Base-by-base conservation (phyloP, 805 yeast species). In the Candida suzukii region DNA sequence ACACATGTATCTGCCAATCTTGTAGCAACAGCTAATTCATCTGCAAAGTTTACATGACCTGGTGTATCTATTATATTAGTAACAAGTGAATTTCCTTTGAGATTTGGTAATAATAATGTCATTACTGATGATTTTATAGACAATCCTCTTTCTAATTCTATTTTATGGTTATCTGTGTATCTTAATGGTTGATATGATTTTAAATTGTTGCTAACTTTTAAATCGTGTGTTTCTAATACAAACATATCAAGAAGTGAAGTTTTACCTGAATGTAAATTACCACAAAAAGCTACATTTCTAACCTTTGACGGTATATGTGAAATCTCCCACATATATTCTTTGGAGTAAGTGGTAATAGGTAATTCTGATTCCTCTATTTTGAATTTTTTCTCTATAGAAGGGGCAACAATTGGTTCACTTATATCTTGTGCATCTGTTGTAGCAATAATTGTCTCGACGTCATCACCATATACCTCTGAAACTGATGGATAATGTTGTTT, bases 41-140 rank as follows among this genome's bases (percentile, higher is more conserved):
- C 96, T 24, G 69, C 63, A 53, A 93, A 93, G 53, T 88, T 81
- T 0, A 76, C 73, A 60, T 93, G 98, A 0, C 99, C 99, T 0
- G 99, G 99, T 0, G 95, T 68, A 53, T 95, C 99, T 1, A 88
- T 48, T 1, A 90, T 46, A 52, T 83, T 86, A 18, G 80, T 51
- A 0, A 76, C 74, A 16, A 65, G 60, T 0, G 95, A 80, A 46
- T 73, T 76, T 1, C 68, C 74, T 13, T 57, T 61, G 24, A 75
- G 46, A 53, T 77, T 76, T 0, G 73, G 74, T 14, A 82, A 57
- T 7, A 90, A 56, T 10, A 86, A 49, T 0, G 91, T 66, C 48
- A 83, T 69, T 0, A 87, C 79, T 1, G 81, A 63, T 1, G 82
- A 40, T 50, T 80, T 80, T 14, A 87, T 69, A 1, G 95, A 69